These are phyloP conservation scores for Cordyceps farinosa DNA, from an alignment of 2,329 filamentous ascomycete genomes.

Conservation along the genomic window DNA sequence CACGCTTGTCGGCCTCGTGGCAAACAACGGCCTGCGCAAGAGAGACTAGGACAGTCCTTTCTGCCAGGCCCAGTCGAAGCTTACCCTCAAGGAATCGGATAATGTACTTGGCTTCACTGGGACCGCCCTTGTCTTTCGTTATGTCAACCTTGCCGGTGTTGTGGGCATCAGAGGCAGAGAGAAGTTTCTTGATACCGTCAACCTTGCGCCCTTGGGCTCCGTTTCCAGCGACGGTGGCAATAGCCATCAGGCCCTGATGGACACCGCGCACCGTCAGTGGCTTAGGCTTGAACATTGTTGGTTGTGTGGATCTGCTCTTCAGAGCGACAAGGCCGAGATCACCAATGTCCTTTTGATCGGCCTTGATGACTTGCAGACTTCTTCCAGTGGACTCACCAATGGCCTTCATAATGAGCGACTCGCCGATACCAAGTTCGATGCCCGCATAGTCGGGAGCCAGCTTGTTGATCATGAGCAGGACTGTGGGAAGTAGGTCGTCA, in stretches of 20 bases:
- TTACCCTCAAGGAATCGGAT: conserved; percentile 94
- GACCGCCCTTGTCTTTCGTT: conserved; percentile 83
- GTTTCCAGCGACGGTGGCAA: conserved; percentile 81
- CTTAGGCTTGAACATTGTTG: conserved; percentile 98
- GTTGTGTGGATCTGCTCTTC: conserved; percentile 91
- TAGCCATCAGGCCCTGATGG: conserved; percentile 80
- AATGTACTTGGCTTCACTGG: conserved; percentile 92
- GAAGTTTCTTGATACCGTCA: conserved; percentile 88
- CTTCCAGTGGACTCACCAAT: conserved; percentile 93
- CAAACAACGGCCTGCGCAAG: conserved; percentile 83
- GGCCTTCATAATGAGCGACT: conserved; percentile 97
- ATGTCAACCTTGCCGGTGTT: conserved; percentile 80
- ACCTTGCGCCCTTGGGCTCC: conserved; percentile 90
- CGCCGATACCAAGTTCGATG: conserved; percentile 96
- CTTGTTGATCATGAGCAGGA: conserved; percentile 97
- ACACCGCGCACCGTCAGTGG: conserved; percentile 82
- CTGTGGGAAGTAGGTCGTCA: conserved; percentile 78
- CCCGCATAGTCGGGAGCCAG: conserved; percentile 94
- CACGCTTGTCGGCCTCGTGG: conserved; percentile 72
- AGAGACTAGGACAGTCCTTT: conserved; percentile 86
- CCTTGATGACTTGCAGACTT: conserved; percentile 84
- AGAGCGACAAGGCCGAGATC: conserved; percentile 92
- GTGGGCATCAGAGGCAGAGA: conserved; percentile 82
- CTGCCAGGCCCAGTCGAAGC: conserved; percentile 82
- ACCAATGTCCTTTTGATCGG: conserved; percentile 93